Evolutionary conservation across 805 yeast genomes (phyloP).

Genomic region (Wickerhamiella nectarea): DNA sequence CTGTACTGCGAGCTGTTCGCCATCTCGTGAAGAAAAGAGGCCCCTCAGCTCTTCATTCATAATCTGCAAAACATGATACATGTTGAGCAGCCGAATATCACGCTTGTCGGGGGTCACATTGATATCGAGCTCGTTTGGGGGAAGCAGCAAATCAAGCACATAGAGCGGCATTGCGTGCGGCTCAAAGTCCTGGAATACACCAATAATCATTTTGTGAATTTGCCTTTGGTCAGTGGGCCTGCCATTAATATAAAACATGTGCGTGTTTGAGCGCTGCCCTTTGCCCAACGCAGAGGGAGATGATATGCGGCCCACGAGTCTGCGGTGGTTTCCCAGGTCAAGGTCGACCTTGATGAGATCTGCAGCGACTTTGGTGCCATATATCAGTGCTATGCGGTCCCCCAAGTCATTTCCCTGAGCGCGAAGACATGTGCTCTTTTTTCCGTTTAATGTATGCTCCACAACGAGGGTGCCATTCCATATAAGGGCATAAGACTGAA

Average conservation of each 20-base stretch:
- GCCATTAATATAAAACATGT: conserved; percentile 55
- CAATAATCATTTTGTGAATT: conserved; percentile 49
- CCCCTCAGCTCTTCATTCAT: conserved; percentile 21
- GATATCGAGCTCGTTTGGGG: conserved; percentile 43
- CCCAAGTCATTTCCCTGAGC: conserved; percentile 39
- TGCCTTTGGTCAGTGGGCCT: conserved; percentile 56
- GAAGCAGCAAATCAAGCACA: conserved; percentile 44
- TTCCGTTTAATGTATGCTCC: conserved; percentile 31
- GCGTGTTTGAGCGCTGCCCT: conserved; percentile 67
- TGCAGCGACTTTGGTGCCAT: conserved; percentile 51
- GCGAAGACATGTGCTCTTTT: conserved; percentile 10
- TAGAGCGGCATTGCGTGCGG: conserved; percentile 60
- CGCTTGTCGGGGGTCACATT: conserved; percentile 90
- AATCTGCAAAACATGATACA: conserved; percentile 41
- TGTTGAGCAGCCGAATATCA: conserved; percentile 54
- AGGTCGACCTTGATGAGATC: conserved; percentile 40
- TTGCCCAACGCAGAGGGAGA: conserved; percentile 57
- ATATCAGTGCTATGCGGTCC: conserved; percentile 47
- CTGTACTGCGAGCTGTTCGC: conserved; percentile 1
- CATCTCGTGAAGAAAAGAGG: conserved; percentile 6
- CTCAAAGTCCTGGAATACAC: conserved; percentile 58
- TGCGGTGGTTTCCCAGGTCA: neutral
- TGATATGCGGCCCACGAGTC: conserved; percentile 50
- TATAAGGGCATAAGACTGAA: conserved; percentile 59
- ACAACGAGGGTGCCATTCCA: conserved; percentile 48